Evolutionary conservation across 1,139 yeast species (phyloP), one percentile per base, ranked within the genome.

Genomic region (Scheffersomyces cryptocercus): DNA sequence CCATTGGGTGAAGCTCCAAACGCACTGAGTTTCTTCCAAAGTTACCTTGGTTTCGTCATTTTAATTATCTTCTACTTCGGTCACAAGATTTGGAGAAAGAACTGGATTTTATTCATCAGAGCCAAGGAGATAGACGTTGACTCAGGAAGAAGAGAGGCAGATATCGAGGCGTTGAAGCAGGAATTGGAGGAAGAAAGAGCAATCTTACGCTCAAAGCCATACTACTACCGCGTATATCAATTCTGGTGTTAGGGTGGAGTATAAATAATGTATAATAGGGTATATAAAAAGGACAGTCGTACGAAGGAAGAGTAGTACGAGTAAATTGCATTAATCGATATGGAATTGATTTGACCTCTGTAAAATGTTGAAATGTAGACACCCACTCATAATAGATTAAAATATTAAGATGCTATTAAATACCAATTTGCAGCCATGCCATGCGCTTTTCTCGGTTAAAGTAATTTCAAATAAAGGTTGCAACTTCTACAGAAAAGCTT

Each of bases 141-240:
- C 53, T 73, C 85, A 13, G 89, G 88, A 56, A 81, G 89, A 79
- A 78, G 83, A 62, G 84, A 79, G 51, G 64, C 80, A 44, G 89
- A 84, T 59, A 64, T 83, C 57, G 88, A 83, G 49, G 70, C 82
- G 38, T 70, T 82, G 58, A 81, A 75, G 61, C 85, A 82, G 65
- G 89, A 84, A 63, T 67, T 83, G 57, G 77, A 78, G 26, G 82
- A 81, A 59, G 88, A 84, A 65, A 77, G 68, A 52, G 83, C 78
- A 35, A 65, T 59, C 44, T 52, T 81, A 45, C 75, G 75, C 20
- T 54, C 78, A 37, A 80, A 71, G 53, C 85, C 88, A 31, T 64
- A 73, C 49, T 76, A 70, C 56, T 70, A 66, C 59, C 79, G 84
- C 68, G 45, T 70, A 29, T 79, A 75, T 64, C 65, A 67, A 39